Percentiles rank a stretch among this genome's conserved stretches.
These are phyloP conservation scores for Phaeosphaeria sp. DNA, from an alignment of 2,329 filamentous ascomycete species.

Conservation along the genomic window DNA sequence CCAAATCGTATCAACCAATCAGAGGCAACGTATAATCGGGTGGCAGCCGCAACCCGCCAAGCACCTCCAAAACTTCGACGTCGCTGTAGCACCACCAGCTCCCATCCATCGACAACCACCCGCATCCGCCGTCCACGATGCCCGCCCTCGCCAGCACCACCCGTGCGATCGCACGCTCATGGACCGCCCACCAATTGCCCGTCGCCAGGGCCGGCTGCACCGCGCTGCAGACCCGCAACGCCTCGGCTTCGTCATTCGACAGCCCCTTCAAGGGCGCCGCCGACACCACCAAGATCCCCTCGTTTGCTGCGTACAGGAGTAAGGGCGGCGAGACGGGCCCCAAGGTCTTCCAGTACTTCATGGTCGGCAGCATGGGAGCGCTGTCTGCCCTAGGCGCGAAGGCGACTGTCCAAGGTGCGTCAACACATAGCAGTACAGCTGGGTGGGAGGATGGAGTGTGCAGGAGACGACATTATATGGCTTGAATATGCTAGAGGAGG, in stretches of 20 bases:
- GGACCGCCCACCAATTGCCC: conserved; percentile 55
- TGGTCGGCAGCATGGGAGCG: conserved; percentile 95
- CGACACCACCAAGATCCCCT: conserved; percentile 74
- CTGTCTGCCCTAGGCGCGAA: conserved; percentile 93
- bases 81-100: conserved; percentile 22
- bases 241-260: conserved; percentile 55
- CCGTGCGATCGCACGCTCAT: conserved; percentile 56
- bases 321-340: conserved; percentile 72
- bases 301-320: conserved; percentile 87
- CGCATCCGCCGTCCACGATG: conserved; percentile 52
- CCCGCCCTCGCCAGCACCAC: conserved; percentile 57
- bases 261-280: conserved; percentile 63
- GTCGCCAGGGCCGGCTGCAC: conserved; percentile 54
- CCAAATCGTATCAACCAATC: neutral
- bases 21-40: neutral
- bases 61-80: conserved; percentile 32
- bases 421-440: conserved; percentile 9
- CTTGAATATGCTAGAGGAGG: conserved; percentile 8
- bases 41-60: neutral
- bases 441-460: conserved; percentile 12
- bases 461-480: conserved; percentile 4
- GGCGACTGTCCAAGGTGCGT: conserved; percentile 94
- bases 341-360: conserved; percentile 95
- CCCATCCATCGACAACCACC: conserved; percentile 28
- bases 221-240: conserved; percentile 53